Evolutionary conservation across 2,329 filamentous ascomycete species (phyloP).

Genomic region (Cladosporium velox): DNA sequence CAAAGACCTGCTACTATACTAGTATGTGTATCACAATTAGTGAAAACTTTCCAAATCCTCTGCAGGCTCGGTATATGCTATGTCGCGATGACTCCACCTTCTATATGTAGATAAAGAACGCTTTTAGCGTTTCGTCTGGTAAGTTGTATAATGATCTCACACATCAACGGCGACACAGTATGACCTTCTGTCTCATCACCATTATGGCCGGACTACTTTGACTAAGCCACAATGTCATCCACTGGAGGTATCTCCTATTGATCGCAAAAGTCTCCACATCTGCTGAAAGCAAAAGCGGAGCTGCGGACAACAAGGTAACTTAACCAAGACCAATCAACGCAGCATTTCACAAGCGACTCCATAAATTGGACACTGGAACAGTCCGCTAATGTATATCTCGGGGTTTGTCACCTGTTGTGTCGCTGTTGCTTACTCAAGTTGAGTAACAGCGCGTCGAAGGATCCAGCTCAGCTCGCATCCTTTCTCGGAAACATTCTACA

Average conservation of each 20-base stretch:
- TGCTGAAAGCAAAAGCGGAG: neutral
- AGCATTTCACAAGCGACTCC: neutral
- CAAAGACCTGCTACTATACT: constrained; percentile 6
- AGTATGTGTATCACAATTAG: constrained; percentile 16
- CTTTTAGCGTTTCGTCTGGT: neutral
- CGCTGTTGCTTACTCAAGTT: neutral
- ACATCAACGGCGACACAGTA: neutral
- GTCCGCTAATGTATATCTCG: neutral
- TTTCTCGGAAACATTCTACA: constrained; percentile 4
- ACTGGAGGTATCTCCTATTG: too few relatives aligned
- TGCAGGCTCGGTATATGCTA: neutral
- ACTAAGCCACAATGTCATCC: neutral
- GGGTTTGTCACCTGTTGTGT: neutral
- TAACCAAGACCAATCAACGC: neutral
- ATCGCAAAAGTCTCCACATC: neutral
- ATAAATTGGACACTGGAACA: neutral
- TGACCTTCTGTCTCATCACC: neutral
- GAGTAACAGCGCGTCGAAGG: neutral
- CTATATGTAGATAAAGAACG: too few relatives aligned
- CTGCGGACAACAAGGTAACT: neutral
- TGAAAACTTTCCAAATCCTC: neutral
- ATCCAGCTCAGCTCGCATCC: constrained; percentile 10
- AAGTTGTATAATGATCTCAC: neutral
- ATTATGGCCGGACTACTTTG: neutral
- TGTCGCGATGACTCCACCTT: neutral